Evolutionary conservation across 192 early-diverging fungal species (phyloP), one percentile per base, ranked within the genome.

Genomic region (Umbelopsis sp.): DNA sequence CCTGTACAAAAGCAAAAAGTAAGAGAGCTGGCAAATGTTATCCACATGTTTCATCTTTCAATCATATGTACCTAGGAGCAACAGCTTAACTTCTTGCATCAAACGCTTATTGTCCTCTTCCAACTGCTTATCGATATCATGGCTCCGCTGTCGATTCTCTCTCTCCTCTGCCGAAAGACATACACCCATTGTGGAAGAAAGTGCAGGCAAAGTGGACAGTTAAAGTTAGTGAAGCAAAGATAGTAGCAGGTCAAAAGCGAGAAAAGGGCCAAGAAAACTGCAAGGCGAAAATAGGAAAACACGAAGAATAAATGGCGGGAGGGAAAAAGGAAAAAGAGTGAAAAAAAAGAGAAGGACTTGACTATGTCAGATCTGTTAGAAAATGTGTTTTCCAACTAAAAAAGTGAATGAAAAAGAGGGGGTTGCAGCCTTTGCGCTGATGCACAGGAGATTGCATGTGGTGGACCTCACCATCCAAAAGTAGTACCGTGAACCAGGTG

Each of bases 71-170:
- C 90, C 90, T 74, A 91, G 73, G 33, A 91, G 72, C 27, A 91
- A 76, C 64, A 91, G 87, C 74, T 91, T 91, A 74, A 88, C 88
- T 78, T 90, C 89, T 72, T 87, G 87, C 69, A 82, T 86, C 10
- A 89, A 74, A 30, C 74, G 78, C 64, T 80, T 74, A 50, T 82
- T 81, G 44, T 90, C 88, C 35, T 89, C 88, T 67, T 90, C 87
- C 27, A 90, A 75, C 23, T 79, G 78, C 27, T 78, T 87, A 49
- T 90, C 88, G 46, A 90, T 90, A 48, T 77, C 82, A 49, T 83
- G 72, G 44, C 84, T 86, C 37, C 80, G 76, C 68, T 75, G 61
- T 52, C 81, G 72, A 37, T 71, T 70, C 64, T 87, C 86, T 66
- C 77, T 76, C 66, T 85, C 84, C 72, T 90, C 88, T 67, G 80